Conservation (phyloP, 2,329 filamentous ascomycete genomes). For the Aspergillus fructus region DNA sequence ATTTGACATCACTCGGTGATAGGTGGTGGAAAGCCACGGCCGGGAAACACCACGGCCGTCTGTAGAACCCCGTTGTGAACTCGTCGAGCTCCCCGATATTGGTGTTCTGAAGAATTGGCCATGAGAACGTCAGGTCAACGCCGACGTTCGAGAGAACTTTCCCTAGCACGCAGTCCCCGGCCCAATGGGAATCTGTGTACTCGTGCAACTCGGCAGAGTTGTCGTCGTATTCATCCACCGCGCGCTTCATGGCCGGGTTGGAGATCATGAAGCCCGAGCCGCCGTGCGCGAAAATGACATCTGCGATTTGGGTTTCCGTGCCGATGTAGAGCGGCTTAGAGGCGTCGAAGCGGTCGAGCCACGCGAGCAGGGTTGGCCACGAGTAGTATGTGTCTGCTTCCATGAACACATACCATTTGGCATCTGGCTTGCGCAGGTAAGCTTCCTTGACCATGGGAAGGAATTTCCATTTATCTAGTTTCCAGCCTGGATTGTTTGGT, state of each 20-base stretch:
- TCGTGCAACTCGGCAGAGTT: constrained; percentile 46
- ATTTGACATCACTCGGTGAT: constrained; percentile 40
- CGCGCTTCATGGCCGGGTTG: constrained; percentile 47
- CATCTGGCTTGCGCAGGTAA: constrained; percentile 43
- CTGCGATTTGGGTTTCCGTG: constrained; percentile 53
- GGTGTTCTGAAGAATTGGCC: constrained; percentile 48
- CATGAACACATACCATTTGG: constrained; percentile 61
- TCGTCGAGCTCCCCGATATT: constrained; percentile 46
- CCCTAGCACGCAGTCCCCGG: constrained; percentile 52
- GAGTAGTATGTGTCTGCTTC: constrained; percentile 60
- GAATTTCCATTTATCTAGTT: constrained; percentile 60
- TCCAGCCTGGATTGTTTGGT: constrained; percentile 51
- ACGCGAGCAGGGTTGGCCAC: constrained; percentile 54
- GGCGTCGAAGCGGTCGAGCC: constrained; percentile 53
- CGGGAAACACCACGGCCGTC: constrained; percentile 51
- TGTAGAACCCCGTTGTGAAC: constrained; percentile 40
- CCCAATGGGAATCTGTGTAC: constrained; percentile 49
- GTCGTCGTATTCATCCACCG: constrained; percentile 43
- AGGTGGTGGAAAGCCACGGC: constrained; percentile 53
- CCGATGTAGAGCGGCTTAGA: constrained; percentile 53
- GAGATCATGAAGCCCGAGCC: constrained; percentile 56
- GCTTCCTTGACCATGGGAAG: constrained; percentile 56
- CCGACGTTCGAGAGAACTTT: constrained; percentile 49
- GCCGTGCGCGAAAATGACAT: constrained; percentile 53
- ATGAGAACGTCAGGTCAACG: constrained; percentile 47